A percentile compares a stretch with the other conserved stretches of the same genome.
phyloP scores from a whole-genome alignment of 2,329 filamentous ascomycete genomes.

The Trichoderma sp. region DNA sequence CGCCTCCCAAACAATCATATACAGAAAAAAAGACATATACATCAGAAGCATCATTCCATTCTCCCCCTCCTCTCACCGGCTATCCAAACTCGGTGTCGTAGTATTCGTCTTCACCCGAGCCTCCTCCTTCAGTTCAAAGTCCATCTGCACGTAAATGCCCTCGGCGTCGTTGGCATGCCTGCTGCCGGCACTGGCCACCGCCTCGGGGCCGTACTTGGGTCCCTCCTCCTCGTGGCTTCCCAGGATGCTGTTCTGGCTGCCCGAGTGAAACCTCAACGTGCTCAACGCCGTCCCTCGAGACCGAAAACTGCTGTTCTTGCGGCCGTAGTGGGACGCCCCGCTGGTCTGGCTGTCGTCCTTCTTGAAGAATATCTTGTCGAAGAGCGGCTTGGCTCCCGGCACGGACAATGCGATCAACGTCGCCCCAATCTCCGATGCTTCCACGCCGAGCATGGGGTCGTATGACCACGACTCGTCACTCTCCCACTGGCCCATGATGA shows the following conservation, averaged over 20 bases:
- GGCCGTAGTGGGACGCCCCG: slow-evolving; percentile 34
- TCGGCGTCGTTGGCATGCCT: slow-evolving; percentile 36
- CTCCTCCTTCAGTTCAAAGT: slow-evolving; percentile 43
- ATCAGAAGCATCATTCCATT: neutral
- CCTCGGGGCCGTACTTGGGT: slow-evolving; percentile 33
- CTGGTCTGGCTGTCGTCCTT: slow-evolving; percentile 32
- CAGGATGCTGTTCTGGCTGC: slow-evolving; percentile 36
- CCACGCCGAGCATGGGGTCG: slow-evolving; percentile 52
- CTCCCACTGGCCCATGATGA: slow-evolving; percentile 51
- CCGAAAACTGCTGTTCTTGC: slow-evolving; percentile 31
- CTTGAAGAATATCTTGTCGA: slow-evolving; percentile 42
- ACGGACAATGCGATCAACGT: slow-evolving; percentile 55
- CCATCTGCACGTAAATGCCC: slow-evolving; percentile 43
- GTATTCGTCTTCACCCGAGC: slow-evolving; percentile 26
- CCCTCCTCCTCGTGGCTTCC: slow-evolving; percentile 33
- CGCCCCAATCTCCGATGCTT: slow-evolving; percentile 53
- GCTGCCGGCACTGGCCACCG: slow-evolving; percentile 33
- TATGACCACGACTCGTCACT: slow-evolving; percentile 55
- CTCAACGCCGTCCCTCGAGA: slow-evolving; percentile 38
- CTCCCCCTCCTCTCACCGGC: neutral
- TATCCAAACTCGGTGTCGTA: slow-evolving; percentile 7
- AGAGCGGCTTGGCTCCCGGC: slow-evolving; percentile 53
- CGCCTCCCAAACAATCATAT: neutral
- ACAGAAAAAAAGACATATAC: neutral
- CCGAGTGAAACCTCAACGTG: slow-evolving; percentile 37